phyloP scores from a whole-genome alignment of 768 basidiomycete genomes.

The Lactarius sp. region DNA sequence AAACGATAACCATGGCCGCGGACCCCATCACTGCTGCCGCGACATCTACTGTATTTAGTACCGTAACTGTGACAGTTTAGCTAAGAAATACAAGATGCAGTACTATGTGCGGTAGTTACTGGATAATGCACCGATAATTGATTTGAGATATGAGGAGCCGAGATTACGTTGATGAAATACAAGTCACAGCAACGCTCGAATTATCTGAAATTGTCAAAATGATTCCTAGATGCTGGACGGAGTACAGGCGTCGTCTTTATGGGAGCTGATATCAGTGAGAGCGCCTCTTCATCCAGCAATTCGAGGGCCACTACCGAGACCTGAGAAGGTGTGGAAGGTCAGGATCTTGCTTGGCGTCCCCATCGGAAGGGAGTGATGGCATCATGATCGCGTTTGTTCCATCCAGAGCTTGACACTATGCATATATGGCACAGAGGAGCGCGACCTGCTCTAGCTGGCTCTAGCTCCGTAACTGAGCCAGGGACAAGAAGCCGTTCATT shows the following conservation, averaged over 20 bases:
- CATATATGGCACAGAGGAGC: constrained; percentile 13
- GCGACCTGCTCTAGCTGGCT: constrained; percentile 7
- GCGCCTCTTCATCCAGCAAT: constrained; percentile 3
- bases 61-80: too few species aligned
- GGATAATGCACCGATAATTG: too few species aligned
- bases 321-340: constrained; percentile 25
- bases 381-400: constrained; percentile 25
- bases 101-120: too few species aligned
- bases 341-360: constrained; percentile 15
- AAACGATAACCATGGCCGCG: too few species aligned
- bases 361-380: constrained; percentile 25
- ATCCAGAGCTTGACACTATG: constrained; percentile 23
- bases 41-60: too few species aligned
- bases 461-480: constrained; percentile 3
- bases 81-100: too few species aligned
- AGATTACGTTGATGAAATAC: too few species aligned
- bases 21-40: too few species aligned
- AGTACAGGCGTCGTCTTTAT: not conserved
- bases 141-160: too few species aligned
- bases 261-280: not conserved
- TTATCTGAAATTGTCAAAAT: too few species aligned
- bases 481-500: constrained; percentile 15
- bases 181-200: too few species aligned
- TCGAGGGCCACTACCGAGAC: constrained; percentile 3
- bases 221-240: too few species aligned